phyloP scores from a whole-genome alignment of 2,329 filamentous ascomycete species.

The Pyrenophora tritici-repentis region DNA sequence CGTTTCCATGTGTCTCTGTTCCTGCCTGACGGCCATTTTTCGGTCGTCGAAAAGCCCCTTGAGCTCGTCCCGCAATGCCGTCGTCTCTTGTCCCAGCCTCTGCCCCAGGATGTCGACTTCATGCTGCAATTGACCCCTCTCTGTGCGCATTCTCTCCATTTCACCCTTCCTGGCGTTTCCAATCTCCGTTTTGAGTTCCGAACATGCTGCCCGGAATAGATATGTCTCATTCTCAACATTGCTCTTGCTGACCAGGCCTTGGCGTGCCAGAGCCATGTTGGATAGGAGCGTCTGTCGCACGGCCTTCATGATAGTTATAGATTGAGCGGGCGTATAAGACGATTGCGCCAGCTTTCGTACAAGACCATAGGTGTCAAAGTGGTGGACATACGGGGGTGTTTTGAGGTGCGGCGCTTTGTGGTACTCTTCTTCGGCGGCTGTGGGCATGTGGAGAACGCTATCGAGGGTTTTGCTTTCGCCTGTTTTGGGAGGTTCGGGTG shows the following conservation, averaged over 20 bases:
- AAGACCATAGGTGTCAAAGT: slow-evolving; percentile 92
- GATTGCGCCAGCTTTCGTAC: slow-evolving; percentile 76
- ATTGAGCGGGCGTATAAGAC: slow-evolving; percentile 74
- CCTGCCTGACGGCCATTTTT: slow-evolving; percentile 86
- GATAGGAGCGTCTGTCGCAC: slow-evolving; percentile 75
- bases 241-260: slow-evolving; percentile 82
- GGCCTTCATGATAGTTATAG: slow-evolving; percentile 89
- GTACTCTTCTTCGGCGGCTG: slow-evolving; percentile 45
- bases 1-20: slow-evolving; percentile 86
- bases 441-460: slow-evolving; percentile 50
- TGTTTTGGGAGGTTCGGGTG: slow-evolving; percentile 29
- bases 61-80: slow-evolving; percentile 84
- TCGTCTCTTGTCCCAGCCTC: slow-evolving; percentile 79
- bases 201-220: slow-evolving; percentile 90
- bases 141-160: slow-evolving; percentile 80
- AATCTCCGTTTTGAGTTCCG: slow-evolving; percentile 86
- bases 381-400: slow-evolving; percentile 83
- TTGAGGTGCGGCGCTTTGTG: slow-evolving; percentile 69
- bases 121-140: slow-evolving; percentile 85
- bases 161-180: slow-evolving; percentile 75
- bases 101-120: slow-evolving; percentile 93
- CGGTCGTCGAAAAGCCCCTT: slow-evolving; percentile 96
- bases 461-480: slow-evolving; percentile 45
- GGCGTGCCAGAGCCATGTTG: slow-evolving; percentile 80
- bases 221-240: slow-evolving; percentile 96